Evolutionary conservation across 345 rosid genomes (phyloP).

Genomic region (Salix viminalis): DNA sequence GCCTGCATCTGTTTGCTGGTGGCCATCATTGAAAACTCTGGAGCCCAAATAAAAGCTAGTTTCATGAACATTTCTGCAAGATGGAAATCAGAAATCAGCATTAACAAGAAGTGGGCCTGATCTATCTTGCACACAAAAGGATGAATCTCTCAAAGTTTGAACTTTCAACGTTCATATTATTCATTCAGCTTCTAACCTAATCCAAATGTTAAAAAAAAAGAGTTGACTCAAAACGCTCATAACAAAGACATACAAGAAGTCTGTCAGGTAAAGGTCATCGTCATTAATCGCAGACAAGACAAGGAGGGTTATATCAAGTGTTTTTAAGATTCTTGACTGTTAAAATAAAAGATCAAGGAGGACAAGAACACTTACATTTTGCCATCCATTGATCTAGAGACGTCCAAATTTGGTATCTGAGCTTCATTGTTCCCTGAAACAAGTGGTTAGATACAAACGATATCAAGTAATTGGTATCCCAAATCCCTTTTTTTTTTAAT

Average conservation of each 20-base stretch:
- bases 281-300: neutral
- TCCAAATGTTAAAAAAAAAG: too few species aligned
- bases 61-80: slow-evolving; percentile 22
- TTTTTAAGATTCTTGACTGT: neutral
- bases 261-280: too few species aligned
- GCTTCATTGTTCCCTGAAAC: slow-evolving; percentile 40
- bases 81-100: neutral
- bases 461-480: neutral
- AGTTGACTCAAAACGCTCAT: neutral
- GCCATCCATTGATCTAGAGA: slow-evolving; percentile 32
- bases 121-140: neutral
- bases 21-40: slow-evolving; percentile 14
- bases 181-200: neutral
- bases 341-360: neutral
- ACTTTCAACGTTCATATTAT: too few species aligned
- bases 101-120: neutral
- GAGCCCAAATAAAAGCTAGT: slow-evolving; percentile 30
- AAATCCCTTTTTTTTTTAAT: too few species aligned
- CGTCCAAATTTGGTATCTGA: slow-evolving; percentile 31
- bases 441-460: neutral
- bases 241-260: neutral
- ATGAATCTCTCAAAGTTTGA: neutral
- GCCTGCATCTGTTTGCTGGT: slow-evolving; percentile 26
- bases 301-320: neutral
- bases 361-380: slow-evolving; percentile 27